phyloP scores from a whole-genome alignment of 2,329 filamentous ascomycete species.

The Colletotrichum camelliae region DNA sequence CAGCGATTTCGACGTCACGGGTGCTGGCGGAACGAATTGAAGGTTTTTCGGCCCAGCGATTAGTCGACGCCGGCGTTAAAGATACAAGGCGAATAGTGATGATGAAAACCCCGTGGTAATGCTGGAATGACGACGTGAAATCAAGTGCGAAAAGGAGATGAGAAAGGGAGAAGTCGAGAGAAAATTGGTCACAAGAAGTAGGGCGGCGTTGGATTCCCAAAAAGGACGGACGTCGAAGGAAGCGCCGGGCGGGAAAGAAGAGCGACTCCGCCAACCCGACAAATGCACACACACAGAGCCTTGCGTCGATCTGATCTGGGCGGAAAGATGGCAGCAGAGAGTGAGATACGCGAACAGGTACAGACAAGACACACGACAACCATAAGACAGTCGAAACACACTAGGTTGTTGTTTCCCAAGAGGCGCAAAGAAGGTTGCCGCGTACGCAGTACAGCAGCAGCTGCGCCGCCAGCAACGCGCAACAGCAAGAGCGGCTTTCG shows the following conservation, averaged over 20 bases:
- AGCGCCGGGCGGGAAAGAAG: not conserved
- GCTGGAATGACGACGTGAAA: not conserved
- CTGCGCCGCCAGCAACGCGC: slow-evolving; percentile 15
- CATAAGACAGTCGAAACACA: not conserved
- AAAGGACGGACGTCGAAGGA: not conserved
- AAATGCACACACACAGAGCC: not conserved
- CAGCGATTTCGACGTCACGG: not conserved
- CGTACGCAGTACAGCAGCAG: not conserved
- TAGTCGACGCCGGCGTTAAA: not conserved
- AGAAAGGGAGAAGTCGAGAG: not conserved
- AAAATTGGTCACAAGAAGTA: not conserved
- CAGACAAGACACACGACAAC: not conserved
- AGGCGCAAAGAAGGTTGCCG: not conserved
- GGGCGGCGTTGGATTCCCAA: not conserved
- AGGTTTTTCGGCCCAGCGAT: not conserved
- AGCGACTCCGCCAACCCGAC: not conserved
- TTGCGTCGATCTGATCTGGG: not conserved
- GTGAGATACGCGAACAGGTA: not conserved
- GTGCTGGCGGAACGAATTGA: not conserved
- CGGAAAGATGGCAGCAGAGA: not conserved
- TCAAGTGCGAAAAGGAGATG: not conserved
- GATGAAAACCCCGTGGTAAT: not conserved
- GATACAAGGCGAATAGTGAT: not conserved
- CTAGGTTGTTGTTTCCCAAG: not conserved
- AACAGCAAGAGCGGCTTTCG: not conserved